These are phyloP conservation scores for Xylaria sp. DNA, from an alignment of 2,329 filamentous ascomycete genomes.

Conservation along the genomic window DNA sequence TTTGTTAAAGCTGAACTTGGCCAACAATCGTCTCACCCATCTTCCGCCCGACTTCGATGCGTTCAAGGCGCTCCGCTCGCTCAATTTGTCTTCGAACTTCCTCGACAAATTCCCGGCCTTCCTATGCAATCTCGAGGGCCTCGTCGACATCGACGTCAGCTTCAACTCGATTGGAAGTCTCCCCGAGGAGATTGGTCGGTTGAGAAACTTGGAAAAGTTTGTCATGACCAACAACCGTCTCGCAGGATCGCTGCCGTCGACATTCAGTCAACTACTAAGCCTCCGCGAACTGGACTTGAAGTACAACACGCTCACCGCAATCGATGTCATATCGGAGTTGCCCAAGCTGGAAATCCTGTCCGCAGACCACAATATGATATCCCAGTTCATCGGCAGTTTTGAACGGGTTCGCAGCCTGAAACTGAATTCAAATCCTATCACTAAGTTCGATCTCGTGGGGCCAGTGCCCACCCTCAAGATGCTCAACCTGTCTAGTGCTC, in stretches of 20 bases:
- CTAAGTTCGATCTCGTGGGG: constrained; percentile 81
- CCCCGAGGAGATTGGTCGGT: constrained; percentile 75
- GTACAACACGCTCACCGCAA: constrained; percentile 86
- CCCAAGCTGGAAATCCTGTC: constrained; percentile 86
- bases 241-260: constrained; percentile 70
- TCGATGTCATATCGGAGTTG: constrained; percentile 82
- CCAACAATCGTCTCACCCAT: constrained; percentile 84
- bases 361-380: constrained; percentile 90
- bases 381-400: constrained; percentile 88
- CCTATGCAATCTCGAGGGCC: constrained; percentile 76
- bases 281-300: constrained; percentile 92
- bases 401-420: constrained; percentile 80
- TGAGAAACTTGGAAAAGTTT: constrained; percentile 81
- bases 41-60: constrained; percentile 81
- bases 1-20: constrained; percentile 85
- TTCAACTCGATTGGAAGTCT: constrained; percentile 88
- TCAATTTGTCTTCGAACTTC: constrained; percentile 94
- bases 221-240: constrained; percentile 96
- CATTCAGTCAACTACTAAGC: constrained; percentile 73
- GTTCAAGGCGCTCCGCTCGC: constrained; percentile 76
- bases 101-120: constrained; percentile 84
- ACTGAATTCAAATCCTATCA: constrained; percentile 93
- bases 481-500: constrained; percentile 87
- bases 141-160: constrained; percentile 93
- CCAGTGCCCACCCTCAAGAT: constrained; percentile 81